These are phyloP conservation scores for Salix koriyanagi DNA, from an alignment of 345 rosid genomes.

Conservation along the genomic window DNA sequence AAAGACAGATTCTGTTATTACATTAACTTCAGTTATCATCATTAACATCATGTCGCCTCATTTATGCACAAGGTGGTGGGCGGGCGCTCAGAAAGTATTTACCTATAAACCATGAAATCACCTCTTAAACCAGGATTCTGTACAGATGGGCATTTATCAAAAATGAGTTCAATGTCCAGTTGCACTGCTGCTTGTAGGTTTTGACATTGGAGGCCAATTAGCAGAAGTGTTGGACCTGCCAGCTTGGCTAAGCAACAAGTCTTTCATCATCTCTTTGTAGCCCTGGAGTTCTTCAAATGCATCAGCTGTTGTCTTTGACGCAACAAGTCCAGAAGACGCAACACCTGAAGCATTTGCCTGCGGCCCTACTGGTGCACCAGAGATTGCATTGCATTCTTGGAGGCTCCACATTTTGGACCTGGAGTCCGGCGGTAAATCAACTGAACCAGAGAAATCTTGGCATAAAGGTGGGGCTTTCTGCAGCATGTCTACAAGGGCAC, in stretches of 20 bases:
- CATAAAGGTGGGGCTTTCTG: conserved; percentile 82
- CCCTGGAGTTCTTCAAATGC: conserved; percentile 77
- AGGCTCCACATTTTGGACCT: conserved; percentile 29
- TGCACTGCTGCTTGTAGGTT: conserved; percentile 16
- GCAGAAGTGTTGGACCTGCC: conserved; percentile 25
- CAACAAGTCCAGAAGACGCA: conserved; percentile 43
- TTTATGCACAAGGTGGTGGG: conserved; percentile 8
- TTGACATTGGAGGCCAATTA: conserved; percentile 10
- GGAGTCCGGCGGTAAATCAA: conserved; percentile 29
- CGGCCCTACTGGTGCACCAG: conserved; percentile 22
- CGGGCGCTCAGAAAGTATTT: conserved; percentile 10
- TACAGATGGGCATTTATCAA: conserved; percentile 26
- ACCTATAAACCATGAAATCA: conserved; percentile 8
- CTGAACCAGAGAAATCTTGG: conserved; percentile 42
- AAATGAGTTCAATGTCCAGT: conserved; percentile 8
- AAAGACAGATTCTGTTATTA: background rate
- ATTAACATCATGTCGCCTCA: background rate
- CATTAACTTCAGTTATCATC: background rate
- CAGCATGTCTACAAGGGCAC: conserved; percentile 78
- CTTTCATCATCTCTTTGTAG: conserved; percentile 59
- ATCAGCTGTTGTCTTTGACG: conserved; percentile 74
- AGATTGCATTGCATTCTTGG: conserved; percentile 21
- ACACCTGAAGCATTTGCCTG: conserved; percentile 33
- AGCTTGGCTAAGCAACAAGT: conserved; percentile 51
- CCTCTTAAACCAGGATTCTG: conserved; percentile 18